These are phyloP conservation scores for Stentor coeruleus DNA, from an alignment of 73 alveolate species.

Conservation along the genomic window DNA sequence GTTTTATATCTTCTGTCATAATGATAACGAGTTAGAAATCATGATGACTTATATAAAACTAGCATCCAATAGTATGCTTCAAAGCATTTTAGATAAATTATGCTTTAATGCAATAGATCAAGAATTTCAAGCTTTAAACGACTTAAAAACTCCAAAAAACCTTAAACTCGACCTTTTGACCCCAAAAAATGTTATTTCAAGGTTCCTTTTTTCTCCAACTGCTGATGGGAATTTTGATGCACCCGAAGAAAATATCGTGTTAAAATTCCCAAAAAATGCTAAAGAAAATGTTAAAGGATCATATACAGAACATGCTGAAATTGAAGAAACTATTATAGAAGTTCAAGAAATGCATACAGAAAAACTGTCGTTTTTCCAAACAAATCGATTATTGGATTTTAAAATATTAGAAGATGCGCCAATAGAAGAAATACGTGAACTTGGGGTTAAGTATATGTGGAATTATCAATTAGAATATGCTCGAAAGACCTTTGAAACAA, in stretches of 20 bases:
- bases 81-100: background rate
- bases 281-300: background rate
- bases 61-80: background rate
- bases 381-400: too few relatives aligned
- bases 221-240: background rate
- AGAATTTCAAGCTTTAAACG: background rate
- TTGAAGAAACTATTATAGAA: background rate
- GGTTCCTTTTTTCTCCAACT: slow-evolving; percentile 9
- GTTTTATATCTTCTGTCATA: background rate
- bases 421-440: background rate
- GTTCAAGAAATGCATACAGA: background rate
- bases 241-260: background rate
- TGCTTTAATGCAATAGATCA: background rate
- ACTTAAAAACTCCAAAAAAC: background rate
- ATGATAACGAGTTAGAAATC: background rate
- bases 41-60: background rate
- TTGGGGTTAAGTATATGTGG: background rate
- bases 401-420: background rate
- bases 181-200: background rate
- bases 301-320: background rate
- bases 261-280: background rate
- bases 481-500: background rate
- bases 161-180: background rate
- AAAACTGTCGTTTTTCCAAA: too few relatives aligned
- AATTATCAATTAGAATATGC: background rate